Conservation (phyloP, 129 eudicot genomes). For the Rutidosis leptorrhynchoides region DNA sequence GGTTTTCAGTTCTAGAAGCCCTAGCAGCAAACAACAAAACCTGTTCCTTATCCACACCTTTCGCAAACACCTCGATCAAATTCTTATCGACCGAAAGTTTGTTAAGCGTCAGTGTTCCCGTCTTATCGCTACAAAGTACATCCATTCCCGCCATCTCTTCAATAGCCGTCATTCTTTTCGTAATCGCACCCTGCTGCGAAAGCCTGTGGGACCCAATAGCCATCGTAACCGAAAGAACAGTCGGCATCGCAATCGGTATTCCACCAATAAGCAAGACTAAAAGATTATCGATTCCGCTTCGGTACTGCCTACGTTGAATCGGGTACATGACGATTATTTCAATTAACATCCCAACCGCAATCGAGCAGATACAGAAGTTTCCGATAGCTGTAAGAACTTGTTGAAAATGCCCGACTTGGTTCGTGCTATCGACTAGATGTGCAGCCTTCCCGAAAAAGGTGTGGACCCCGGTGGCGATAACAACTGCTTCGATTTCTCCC, state of each 20-base stretch:
- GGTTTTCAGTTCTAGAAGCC: slow-evolving; percentile 83
- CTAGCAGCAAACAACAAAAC: slow-evolving; percentile 75
- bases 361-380: slow-evolving; percentile 83
- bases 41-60: slow-evolving; percentile 70
- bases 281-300: slow-evolving; percentile 77
- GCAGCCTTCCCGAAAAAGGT: slow-evolving; percentile 94
- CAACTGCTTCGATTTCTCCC: slow-evolving; percentile 83
- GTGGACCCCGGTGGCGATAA: slow-evolving; percentile 86
- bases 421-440: slow-evolving; percentile 86
- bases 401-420: slow-evolving; percentile 87
- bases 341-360: slow-evolving; percentile 73
- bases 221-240: slow-evolving; percentile 82
- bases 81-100: slow-evolving; percentile 65
- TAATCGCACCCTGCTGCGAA: slow-evolving; percentile 87
- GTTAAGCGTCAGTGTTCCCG: slow-evolving; percentile 79
- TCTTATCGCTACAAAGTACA: slow-evolving; percentile 85
- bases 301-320: slow-evolving; percentile 66
- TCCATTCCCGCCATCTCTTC: slow-evolving; percentile 96
- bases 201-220: slow-evolving; percentile 92
- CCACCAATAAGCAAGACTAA: slow-evolving; percentile 81
- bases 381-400: slow-evolving; percentile 81
- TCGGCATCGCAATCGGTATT: slow-evolving; percentile 93
- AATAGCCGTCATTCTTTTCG: slow-evolving; percentile 91
- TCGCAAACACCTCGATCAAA: slow-evolving; percentile 73
- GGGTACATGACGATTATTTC: slow-evolving; percentile 89